These are phyloP conservation scores for Phaeolepiota aurea DNA, from an alignment of 768 basidiomycete species.

Conservation along the genomic window DNA sequence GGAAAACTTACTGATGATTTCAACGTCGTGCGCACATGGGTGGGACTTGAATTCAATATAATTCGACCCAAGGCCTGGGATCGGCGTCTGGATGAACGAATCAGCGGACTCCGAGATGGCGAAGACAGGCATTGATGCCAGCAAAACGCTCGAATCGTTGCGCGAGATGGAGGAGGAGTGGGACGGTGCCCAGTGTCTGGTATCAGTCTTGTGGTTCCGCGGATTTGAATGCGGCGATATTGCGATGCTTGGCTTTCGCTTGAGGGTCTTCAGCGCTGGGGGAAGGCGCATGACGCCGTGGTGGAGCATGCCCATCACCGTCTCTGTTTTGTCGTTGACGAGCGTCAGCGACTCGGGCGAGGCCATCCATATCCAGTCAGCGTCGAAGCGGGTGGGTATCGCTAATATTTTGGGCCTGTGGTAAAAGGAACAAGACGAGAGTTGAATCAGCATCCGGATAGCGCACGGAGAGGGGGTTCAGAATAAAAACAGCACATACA, in stretches of 20 bases:
- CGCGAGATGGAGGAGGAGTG: not conserved
- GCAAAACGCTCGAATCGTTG: too few relatives aligned
- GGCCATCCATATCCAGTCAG: conserved; percentile 52
- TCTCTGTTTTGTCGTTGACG: conserved; percentile 42
- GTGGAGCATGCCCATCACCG: conserved; percentile 41
- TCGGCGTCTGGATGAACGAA: conserved; percentile 34
- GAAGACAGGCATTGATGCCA: conserved; percentile 12
- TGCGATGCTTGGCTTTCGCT: conserved; percentile 9
- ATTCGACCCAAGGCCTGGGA: conserved; percentile 45
- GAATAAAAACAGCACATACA: conserved; percentile 26
- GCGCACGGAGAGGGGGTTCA: too few relatives aligned
- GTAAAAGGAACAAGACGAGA: conserved; percentile 1
- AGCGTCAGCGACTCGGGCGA: conserved; percentile 46
- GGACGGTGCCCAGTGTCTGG: not conserved
- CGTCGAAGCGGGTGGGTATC: conserved; percentile 55
- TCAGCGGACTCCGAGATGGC: conserved; percentile 8
- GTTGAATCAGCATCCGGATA: too few relatives aligned
- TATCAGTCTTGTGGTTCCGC: not conserved
- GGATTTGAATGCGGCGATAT: not conserved
- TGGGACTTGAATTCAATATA: conserved; percentile 48
- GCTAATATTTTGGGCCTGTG: conserved; percentile 49
- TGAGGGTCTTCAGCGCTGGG: conserved; percentile 15
- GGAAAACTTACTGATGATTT: conserved; percentile 42
- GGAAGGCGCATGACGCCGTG: conserved; percentile 41
- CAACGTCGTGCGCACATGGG: conserved; percentile 37